These are phyloP conservation scores for Porosira glacialis DNA, from an alignment of 352 stramenopile species.

Conservation along the genomic window DNA sequence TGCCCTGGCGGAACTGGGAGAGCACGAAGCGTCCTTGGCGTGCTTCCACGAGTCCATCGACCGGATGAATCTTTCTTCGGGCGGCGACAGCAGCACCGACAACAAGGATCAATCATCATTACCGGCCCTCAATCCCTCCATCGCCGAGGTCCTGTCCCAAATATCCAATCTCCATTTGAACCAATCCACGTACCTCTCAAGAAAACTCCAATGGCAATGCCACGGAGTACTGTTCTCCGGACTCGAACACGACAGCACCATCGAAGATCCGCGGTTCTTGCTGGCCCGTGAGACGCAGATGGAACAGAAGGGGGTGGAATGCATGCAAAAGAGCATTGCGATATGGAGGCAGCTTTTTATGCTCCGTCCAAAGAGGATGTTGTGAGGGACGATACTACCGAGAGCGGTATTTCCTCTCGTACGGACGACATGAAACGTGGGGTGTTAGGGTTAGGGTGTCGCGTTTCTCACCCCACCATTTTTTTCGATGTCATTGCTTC, in stretches of 20 bases:
- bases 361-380: too few relatives aligned
- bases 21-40: slow-evolving; percentile 61
- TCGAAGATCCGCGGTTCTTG: slow-evolving; percentile 35
- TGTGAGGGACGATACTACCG: too few relatives aligned
- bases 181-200: slow-evolving; percentile 39
- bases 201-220: slow-evolving; percentile 43
- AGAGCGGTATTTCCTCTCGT: too few relatives aligned
- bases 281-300: slow-evolving; percentile 36
- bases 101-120: not conserved
- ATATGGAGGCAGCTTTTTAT: too few relatives aligned
- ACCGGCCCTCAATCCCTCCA: slow-evolving; percentile 15
- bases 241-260: slow-evolving; percentile 5
- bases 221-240: slow-evolving; percentile 53
- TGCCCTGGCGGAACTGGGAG: slow-evolving; percentile 47
- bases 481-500: too few relatives aligned
- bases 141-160: slow-evolving; percentile 51
- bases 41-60: slow-evolving; percentile 59
- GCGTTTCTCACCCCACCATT: too few relatives aligned
- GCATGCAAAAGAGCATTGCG: slow-evolving; percentile 53
- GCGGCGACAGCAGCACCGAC: slow-evolving; percentile 1
- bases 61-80: slow-evolving; percentile 2
- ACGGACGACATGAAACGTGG: too few relatives aligned
- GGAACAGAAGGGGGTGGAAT: slow-evolving; percentile 47
- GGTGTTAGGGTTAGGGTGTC: too few relatives aligned
- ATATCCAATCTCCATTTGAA: slow-evolving; percentile 45